Evolutionary conservation across 23 red algal species (phyloP), one percentile per base, ranked within the genome.

Genomic region (Gracilaria domingensis): DNA sequence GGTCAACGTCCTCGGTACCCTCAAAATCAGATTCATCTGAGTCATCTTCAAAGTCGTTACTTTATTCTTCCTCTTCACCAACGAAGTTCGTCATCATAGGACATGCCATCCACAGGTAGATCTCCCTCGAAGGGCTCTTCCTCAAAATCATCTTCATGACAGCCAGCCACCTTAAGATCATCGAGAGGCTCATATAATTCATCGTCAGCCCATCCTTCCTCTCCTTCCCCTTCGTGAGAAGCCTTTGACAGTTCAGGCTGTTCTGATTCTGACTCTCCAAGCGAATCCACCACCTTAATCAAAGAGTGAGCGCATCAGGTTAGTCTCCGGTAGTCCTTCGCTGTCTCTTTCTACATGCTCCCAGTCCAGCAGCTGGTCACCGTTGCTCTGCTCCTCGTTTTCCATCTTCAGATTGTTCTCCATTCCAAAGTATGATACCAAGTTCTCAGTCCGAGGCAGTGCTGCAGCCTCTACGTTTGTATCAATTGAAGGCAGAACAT

Each of bases 151-250:
- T 28, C 16, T 18, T 36, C 32, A 17, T 69, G 23, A 36, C 38
- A 69, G 16, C 38, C 32, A 17, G 33, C 64, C 26, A 37, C 33
- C 32, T 38, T 12, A 26, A 13, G 6, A 32, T 77, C 42, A 45
- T 77, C 72, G 26, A 77, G 72, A 77, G 72, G 72, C 30, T 77
- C 72, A 50, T 51, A 77, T 21, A 77, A 42, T 51, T 77, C 72
- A 51, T 77, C 72, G 49, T 77, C 72, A 8, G 42, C 26, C 72
- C 39, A 77, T n/a, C n/a, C n/a, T n/a, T n/a, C n/a, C 21, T 17
- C 45, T 0, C 50, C 24, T 45, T 77, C 21, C 0, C 11, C 45
- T 51, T 77, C 39, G 13, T 25, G 9, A 2, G 23, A n/a, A 49
- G 14, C 23, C 40, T 48, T 24, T 8, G 20, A 34, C 16, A 6